phyloP scores from a whole-genome alignment of 2,329 filamentous ascomycete genomes.

The Talaromyces sp. region DNA sequence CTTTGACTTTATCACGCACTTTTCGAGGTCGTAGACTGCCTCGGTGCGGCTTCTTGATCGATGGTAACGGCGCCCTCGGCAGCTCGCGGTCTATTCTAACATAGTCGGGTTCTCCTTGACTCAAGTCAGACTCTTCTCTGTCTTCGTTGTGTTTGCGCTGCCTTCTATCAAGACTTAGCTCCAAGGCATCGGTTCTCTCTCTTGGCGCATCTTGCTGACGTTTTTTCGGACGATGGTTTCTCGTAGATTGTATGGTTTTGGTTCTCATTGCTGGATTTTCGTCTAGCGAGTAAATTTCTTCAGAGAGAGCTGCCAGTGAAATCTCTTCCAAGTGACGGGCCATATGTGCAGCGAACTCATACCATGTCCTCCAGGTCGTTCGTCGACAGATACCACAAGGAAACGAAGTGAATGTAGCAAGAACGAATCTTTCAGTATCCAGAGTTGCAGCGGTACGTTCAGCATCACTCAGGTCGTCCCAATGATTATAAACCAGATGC shows the following conservation, averaged over 20 bases:
- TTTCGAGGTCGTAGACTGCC: slow-evolving; percentile 5
- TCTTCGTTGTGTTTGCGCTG: background rate
- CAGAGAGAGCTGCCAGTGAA: background rate
- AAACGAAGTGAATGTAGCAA: slow-evolving; percentile 2
- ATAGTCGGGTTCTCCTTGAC: slow-evolving; percentile 2
- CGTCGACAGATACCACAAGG: slow-evolving; percentile 5
- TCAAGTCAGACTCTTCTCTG: background rate
- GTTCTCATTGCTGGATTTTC: background rate
- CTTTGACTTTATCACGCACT: background rate
- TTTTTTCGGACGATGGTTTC: background rate
- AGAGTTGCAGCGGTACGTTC: slow-evolving; percentile 8
- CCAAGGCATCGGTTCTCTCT: background rate
- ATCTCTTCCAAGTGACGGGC: slow-evolving; percentile 11
- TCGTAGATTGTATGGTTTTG: background rate
- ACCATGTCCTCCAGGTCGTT: slow-evolving; percentile 8
- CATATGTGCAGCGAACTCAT: slow-evolving; percentile 4
- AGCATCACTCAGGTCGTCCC: background rate
- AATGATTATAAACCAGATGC: slow-evolving; percentile 10
- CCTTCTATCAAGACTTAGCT: background rate
- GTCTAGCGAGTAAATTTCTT: background rate
- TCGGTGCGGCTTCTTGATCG: slow-evolving; percentile 5
- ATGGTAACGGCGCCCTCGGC: background rate
- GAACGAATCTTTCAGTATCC: background rate
- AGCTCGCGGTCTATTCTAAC: background rate
- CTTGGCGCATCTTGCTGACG: background rate